Evolutionary conservation across 345 rosid species (phyloP).

Genomic region (Fremontodendron californicum): DNA sequence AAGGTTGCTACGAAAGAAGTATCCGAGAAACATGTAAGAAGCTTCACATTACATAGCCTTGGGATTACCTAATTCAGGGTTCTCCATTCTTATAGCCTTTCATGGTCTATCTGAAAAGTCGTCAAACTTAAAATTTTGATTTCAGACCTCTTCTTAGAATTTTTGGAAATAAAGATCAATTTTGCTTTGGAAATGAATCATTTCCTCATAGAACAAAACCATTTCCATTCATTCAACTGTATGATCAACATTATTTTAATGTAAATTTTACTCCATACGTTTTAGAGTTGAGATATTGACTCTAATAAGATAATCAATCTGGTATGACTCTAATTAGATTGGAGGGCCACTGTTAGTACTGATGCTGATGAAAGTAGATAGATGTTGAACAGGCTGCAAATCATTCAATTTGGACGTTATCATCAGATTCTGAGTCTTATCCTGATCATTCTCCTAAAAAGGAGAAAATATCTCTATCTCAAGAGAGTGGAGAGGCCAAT

Average conservation of each 20-base stretch:
- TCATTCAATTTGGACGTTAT: constrained; percentile 41
- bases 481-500: constrained; percentile 33
- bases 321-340: neutral
- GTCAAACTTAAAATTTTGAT: neutral
- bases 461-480: constrained; percentile 20
- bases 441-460: constrained; percentile 23
- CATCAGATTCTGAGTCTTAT: constrained; percentile 77
- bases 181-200: neutral
- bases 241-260: too few species aligned
- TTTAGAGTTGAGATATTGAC: neutral
- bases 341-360: neutral
- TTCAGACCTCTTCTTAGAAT: neutral
- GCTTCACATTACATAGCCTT: constrained; percentile 1
- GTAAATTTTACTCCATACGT: neutral
- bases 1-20: constrained; percentile 23
- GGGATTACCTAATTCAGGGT: neutral
- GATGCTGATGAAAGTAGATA: constrained; percentile 16
- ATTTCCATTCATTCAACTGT: neutral
- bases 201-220: neutral
- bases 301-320: neutral
- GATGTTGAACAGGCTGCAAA: constrained; percentile 37
- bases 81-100: neutral
- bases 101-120: neutral
- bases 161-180: neutral
- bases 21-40: constrained; percentile 37